Base-by-base conservation (phyloP, 2,329 filamentous ascomycete genomes). In the Epicoccum nigrum region DNA sequence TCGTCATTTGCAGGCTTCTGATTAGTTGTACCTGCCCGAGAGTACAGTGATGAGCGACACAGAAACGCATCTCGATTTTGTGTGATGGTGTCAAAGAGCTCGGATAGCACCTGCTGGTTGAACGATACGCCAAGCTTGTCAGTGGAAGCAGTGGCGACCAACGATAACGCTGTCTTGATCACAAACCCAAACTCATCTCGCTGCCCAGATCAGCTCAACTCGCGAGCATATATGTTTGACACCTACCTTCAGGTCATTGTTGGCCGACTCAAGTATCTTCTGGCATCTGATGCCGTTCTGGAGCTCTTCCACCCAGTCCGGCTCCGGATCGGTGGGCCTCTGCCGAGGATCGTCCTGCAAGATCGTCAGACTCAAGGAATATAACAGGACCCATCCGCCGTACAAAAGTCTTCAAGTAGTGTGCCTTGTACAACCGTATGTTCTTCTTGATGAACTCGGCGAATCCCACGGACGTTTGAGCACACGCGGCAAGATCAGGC, bases 381-480 rank as follows among this genome's bases (percentile, higher is more conserved):
- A 5, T 3, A 13, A 9, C 7, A 46, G 44, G 37, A 19, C 35
- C 35, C 7, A 20, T 40, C 17, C 4, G n/a, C 11, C 76, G 62
- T 69, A 88, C 86, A 46, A 85, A 77, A 34, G 72, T 69, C 13
- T 75, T 75, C 4, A 86, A 70, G 67, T 89, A 92, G 6, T 89
- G 74, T 17, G 81, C 79, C 52, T 82, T 85, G 69, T 80, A 86
- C 11, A 92, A 73, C 7, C 82, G 74, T 13, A 71, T 68, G 65
- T 91, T 89, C 34, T 76, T 77, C 40, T 74, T 77, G 44, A 88
- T 76, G 55, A 84, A 83, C 27, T 74, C 69, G 51, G 82, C 72
- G 38, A 92, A 73, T 3, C 53, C 64, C 34, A 48, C 56, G 1
- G 64, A 71, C 3, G 69, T 66, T 32, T 58, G 58, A 4, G 68